Conservation (phyloP, 2,329 filamentous ascomycete species). For the Rhinocladiella mackenziei region DNA sequence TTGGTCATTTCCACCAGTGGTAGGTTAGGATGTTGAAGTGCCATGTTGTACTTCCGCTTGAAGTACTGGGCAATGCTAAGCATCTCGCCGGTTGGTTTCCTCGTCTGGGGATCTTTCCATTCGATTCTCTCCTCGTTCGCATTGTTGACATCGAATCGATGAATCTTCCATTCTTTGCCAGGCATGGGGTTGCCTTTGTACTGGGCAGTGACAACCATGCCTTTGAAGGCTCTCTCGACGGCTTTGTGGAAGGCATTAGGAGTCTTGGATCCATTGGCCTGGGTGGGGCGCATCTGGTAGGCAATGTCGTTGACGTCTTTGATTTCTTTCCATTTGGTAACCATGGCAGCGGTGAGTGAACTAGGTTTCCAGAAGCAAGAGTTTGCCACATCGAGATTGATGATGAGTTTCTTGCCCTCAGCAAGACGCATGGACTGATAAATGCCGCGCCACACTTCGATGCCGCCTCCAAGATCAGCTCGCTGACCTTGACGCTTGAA, state of each 20-base stretch:
- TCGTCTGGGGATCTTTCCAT: constrained; percentile 39
- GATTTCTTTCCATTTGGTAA: constrained; percentile 33
- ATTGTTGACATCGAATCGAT: constrained; percentile 44
- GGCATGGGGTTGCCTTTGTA: constrained; percentile 35
- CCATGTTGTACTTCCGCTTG: constrained; percentile 49
- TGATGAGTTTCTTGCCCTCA: constrained; percentile 59
- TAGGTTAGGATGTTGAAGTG: constrained; percentile 45
- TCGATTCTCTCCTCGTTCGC: constrained; percentile 44
- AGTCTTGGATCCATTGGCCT: constrained; percentile 23
- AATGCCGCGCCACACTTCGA: constrained; percentile 82
- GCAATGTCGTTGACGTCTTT: constrained; percentile 35
- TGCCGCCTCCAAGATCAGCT: constrained; percentile 56
- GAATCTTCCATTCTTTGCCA: constrained; percentile 48
- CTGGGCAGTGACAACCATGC: constrained; percentile 36
- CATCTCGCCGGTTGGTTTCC: constrained; percentile 42
- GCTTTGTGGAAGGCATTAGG: constrained; percentile 31
- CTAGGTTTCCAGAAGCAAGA: constrained; percentile 72
- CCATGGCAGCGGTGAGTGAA: constrained; percentile 36
- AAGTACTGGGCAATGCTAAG: constrained; percentile 60
- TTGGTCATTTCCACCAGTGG: constrained; percentile 58
- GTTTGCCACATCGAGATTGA: constrained; percentile 91
- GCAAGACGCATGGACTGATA: constrained; percentile 81
- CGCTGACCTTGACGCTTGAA: constrained; percentile 57
- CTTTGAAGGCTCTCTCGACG: constrained; percentile 34
- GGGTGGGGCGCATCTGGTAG: constrained; percentile 9